Conservation (phyloP, 83 land plant species). For the Diphasiastrum complanatum region DNA sequence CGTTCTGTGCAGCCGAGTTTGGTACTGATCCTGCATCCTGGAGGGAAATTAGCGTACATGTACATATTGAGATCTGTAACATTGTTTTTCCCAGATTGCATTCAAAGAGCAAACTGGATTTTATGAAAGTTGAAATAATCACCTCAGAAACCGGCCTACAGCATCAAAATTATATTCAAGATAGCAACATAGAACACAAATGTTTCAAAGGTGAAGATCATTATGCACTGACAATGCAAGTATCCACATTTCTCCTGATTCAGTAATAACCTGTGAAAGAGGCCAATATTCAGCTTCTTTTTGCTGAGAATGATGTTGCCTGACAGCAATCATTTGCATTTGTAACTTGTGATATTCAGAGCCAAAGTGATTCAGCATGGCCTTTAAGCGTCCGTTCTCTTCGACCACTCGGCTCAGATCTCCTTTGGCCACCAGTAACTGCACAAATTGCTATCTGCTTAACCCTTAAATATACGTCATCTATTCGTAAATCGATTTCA, state of each 20-base stretch:
- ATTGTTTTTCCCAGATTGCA: no score
- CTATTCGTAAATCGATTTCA: neutral
- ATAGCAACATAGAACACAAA: no score
- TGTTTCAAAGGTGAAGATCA: no score
- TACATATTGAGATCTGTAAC: no score
- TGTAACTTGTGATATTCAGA: slow-evolving; percentile 42
- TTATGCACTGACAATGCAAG: no score
- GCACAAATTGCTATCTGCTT: neutral
- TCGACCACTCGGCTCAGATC: slow-evolving; percentile 45
- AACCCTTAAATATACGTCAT: neutral
- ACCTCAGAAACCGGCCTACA: no score
- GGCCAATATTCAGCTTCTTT: neutral
- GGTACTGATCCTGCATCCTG: no score
- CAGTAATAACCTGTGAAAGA: neutral
- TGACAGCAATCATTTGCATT: slow-evolving; percentile 37
- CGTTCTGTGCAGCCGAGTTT: no score
- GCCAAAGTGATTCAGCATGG: slow-evolving; percentile 42
- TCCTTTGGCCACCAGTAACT: slow-evolving; percentile 39
- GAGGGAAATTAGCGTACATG: no score
- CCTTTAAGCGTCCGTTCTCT: slow-evolving; percentile 51
- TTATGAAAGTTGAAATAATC: no score
- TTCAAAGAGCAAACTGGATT: no score
- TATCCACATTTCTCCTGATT: neutral
- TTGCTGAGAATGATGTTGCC: slow-evolving; percentile 34
- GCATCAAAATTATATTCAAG: no score